Conservation (phyloP, 768 basidiomycete genomes). For the Amanita polypyramis region DNA sequence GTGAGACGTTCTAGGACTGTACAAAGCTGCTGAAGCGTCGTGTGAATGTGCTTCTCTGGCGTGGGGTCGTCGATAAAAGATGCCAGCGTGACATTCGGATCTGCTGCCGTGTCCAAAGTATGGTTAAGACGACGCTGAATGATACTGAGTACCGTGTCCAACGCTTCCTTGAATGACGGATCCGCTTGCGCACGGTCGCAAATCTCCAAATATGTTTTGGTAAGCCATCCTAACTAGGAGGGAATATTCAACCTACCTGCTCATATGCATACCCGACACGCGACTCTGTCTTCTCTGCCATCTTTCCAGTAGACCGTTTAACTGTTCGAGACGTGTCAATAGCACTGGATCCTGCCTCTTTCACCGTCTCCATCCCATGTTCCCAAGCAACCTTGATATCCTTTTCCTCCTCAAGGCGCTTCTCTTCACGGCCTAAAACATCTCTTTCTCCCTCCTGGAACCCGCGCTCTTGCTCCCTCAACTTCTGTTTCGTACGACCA, state of each 20-base stretch:
- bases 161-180: conserved; percentile 42
- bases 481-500: conserved; percentile 34
- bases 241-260: conserved; percentile 26
- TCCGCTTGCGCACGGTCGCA: conserved; percentile 57
- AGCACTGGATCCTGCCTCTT: conserved; percentile 41
- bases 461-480: conserved; percentile 46
- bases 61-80: conserved; percentile 54
- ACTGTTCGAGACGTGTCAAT: conserved; percentile 45
- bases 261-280: conserved; percentile 42
- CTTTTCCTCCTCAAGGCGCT: conserved; percentile 32
- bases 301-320: conserved; percentile 31
- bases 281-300: conserved; percentile 27
- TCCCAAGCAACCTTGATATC: conserved; percentile 50
- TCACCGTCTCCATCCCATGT: conserved; percentile 56
- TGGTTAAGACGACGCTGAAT: conserved; percentile 47
- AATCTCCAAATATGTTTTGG: conserved; percentile 27
- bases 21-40: conserved; percentile 40
- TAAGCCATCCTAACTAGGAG: background rate
- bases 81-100: conserved; percentile 36
- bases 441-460: conserved; percentile 54
- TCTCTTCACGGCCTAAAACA: conserved; percentile 40
- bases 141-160: conserved; percentile 47
- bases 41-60: conserved; percentile 48
- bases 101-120: conserved; percentile 38
- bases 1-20: conserved; percentile 42